Percentiles rank a stretch among this genome's conserved stretches.
Evolutionary conservation across 2,329 filamentous ascomycete genomes (phyloP).

Genomic region (Alternaria burnsii): DNA sequence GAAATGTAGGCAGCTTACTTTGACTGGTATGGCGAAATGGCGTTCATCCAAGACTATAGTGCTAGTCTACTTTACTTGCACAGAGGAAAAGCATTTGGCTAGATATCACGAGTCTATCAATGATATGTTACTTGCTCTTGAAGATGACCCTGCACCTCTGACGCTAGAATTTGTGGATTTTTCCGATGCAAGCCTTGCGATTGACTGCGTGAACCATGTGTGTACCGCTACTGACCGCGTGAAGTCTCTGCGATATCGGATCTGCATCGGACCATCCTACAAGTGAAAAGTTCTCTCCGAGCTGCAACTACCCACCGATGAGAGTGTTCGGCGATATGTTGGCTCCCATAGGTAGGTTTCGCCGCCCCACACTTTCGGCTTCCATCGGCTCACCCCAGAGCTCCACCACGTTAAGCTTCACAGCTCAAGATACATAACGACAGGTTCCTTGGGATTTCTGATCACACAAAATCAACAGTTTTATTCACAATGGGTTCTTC

Average conservation of each 20-base stretch:
- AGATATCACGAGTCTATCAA: conserved; percentile 28
- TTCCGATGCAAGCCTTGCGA: conserved; percentile 14
- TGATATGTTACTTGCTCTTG: conserved; percentile 4
- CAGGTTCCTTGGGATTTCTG: conserved; percentile 5
- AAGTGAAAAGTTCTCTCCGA: conserved; percentile 11
- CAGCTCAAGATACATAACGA: conserved; percentile 35
- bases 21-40: conserved; percentile 15
- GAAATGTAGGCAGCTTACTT: conserved; percentile 34
- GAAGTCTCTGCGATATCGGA: conserved; percentile 33
- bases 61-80: conserved; percentile 9
- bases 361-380: conserved; percentile 34
- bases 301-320: conserved; percentile 13
- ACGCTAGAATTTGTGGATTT: background rate
- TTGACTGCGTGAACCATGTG: conserved; percentile 11
- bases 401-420: conserved; percentile 26
- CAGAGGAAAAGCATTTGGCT: conserved; percentile 10
- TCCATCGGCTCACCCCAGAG: conserved; percentile 32
- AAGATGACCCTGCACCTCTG: background rate
- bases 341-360: conserved; percentile 16
- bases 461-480: background rate
- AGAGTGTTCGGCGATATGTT: conserved; percentile 15
- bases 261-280: conserved; percentile 28
- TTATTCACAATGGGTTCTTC: conserved; percentile 42
- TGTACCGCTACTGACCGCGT: conserved; percentile 32
- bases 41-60: conserved; percentile 13